Evolutionary conservation across 2,329 filamentous ascomycete genomes (phyloP).

Genomic region (Pseudogymnoascus sp.): DNA sequence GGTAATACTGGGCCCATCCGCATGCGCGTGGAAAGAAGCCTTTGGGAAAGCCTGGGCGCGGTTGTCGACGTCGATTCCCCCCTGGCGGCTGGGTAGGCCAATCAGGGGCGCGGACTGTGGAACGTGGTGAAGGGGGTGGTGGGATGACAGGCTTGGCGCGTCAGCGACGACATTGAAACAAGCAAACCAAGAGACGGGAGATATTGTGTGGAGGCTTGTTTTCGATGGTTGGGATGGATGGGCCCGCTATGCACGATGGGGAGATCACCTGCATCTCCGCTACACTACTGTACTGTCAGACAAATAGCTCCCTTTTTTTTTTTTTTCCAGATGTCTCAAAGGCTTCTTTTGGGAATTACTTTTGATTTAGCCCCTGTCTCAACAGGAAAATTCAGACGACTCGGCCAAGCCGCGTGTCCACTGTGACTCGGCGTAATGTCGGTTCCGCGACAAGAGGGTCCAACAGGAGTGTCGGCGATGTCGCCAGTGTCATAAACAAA

Average conservation of each 20-base stretch:
- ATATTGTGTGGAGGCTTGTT: conserved; percentile 4
- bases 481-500: background rate
- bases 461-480: background rate
- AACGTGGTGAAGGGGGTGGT: background rate
- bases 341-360: background rate
- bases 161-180: conserved; percentile 2
- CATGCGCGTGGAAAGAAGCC: background rate
- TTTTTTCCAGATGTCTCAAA: background rate
- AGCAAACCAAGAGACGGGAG: background rate
- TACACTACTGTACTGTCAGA: conserved; percentile 1
- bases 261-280: background rate
- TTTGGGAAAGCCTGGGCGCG: background rate
- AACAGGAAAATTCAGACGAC: background rate
- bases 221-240: background rate
- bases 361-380: background rate
- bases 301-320: background rate
- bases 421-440: background rate
- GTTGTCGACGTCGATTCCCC: background rate
- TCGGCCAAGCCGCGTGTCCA: background rate
- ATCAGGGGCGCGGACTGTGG: background rate
- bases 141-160: background rate
- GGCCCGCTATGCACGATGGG: background rate
- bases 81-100: background rate
- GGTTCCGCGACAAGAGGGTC: background rate
- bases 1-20: background rate